Conservation (phyloP, 148 eudicot species). For the Limonium bicolor region DNA sequence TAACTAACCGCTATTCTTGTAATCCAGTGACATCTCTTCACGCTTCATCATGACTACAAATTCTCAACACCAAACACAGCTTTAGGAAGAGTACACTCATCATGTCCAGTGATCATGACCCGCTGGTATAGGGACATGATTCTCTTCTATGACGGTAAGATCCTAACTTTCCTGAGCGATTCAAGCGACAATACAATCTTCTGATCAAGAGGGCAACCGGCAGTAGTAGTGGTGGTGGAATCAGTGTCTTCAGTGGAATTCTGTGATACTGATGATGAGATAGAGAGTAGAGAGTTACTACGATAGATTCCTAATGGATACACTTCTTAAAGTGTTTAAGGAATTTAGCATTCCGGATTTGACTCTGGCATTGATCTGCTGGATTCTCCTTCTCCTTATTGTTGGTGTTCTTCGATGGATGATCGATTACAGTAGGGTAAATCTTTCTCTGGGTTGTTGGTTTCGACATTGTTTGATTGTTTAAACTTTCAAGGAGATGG, state of each 20-base stretch:
- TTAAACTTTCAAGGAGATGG: no score
- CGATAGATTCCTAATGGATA: constrained; percentile 59
- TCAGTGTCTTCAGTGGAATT: constrained; percentile 64
- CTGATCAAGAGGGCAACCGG: constrained; percentile 46
- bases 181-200: constrained; percentile 48
- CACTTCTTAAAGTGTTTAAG: constrained; percentile 62
- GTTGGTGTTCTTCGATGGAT: constrained; percentile 37
- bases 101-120: no score
- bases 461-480: no score
- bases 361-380: not conserved
- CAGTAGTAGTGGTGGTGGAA: constrained; percentile 43
- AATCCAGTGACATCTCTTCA: constrained; percentile 89
- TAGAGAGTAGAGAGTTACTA: constrained; percentile 55
- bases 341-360: constrained; percentile 20
- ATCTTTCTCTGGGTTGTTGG: no score
- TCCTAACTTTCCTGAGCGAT: constrained; percentile 27
- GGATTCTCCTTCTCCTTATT: constrained; percentile 35
- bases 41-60: not conserved
- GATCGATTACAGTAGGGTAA: no score
- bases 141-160: constrained; percentile 18
- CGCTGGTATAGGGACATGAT: no score
- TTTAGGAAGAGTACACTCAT: not conserved
- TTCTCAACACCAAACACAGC: not conserved
- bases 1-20: constrained; percentile 69
- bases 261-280: constrained; percentile 55